Percentiles rank a stretch among this genome's conserved stretches.
Evolutionary conservation across 805 yeast species (phyloP).

Genomic region (Ogataea parapolymorpha): DNA sequence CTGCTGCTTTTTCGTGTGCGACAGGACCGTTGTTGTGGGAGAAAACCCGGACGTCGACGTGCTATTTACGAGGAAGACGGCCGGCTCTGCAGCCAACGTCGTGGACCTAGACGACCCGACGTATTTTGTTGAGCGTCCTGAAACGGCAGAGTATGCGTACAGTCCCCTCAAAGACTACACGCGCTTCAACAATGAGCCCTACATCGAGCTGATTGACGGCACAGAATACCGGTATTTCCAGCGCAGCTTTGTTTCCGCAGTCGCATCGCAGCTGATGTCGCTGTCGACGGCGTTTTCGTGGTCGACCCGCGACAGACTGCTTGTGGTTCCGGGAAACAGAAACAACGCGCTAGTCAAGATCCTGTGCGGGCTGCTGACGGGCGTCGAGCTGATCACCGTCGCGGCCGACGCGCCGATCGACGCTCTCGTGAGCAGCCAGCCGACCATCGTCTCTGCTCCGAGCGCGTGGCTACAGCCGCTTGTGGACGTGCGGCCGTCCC

Average conservation of each 20-base stretch:
- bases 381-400: conserved; percentile 28
- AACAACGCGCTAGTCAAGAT: conserved; percentile 35
- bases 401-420: conserved; percentile 15
- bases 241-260: conserved; percentile 34
- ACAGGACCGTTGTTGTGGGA: conserved; percentile 31
- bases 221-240: conserved; percentile 30
- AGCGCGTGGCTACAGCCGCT: conserved; percentile 26
- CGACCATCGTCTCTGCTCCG: conserved; percentile 33
- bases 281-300: conserved; percentile 28
- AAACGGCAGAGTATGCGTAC: conserved; percentile 14
- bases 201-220: conserved; percentile 23
- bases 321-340: conserved; percentile 18
- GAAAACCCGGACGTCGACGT: background rate
- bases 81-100: conserved; percentile 9
- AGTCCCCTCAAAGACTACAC: conserved; percentile 24
- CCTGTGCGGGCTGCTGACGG: conserved; percentile 38
- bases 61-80: background rate
- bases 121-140: conserved; percentile 7
- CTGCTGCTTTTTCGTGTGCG: conserved; percentile 34
- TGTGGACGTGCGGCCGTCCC: conserved; percentile 17
- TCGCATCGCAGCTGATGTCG: conserved; percentile 35
- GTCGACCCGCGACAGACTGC: conserved; percentile 25
- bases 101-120: conserved; percentile 29
- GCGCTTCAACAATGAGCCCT: conserved; percentile 27
- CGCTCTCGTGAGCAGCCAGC: conserved; percentile 15